A percentile compares a stretch with the other conserved stretches of the same genome.
Conservation (phyloP, 2,329 filamentous ascomycete genomes). For the Aspergillus aculeatinus region DNA sequence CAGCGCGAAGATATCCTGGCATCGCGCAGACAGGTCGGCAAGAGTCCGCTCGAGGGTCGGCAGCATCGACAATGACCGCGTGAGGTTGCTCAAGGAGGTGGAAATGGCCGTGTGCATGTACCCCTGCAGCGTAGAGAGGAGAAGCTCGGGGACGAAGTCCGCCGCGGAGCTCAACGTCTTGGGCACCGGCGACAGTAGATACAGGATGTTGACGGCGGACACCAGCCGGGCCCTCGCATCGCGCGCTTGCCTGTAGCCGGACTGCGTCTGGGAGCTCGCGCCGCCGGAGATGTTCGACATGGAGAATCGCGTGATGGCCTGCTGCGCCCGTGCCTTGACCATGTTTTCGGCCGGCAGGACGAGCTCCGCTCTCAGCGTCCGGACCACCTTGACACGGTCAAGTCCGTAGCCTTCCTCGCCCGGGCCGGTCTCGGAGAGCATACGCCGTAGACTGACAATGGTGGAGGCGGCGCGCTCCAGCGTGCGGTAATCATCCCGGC, state of each 20-base stretch:
- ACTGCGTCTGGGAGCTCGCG: slow-evolving; percentile 32
- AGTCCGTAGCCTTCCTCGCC: slow-evolving; percentile 76
- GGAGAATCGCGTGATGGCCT: slow-evolving; percentile 79
- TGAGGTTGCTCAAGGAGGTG: slow-evolving; percentile 71
- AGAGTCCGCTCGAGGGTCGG: slow-evolving; percentile 80
- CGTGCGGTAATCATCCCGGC: slow-evolving; percentile 70
- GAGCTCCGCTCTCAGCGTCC: slow-evolving; percentile 67
- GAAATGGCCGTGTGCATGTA: slow-evolving; percentile 82
- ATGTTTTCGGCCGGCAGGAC: slow-evolving; percentile 70
- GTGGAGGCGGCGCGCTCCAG: slow-evolving; percentile 81
- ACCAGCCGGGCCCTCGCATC: slow-evolving; percentile 72
- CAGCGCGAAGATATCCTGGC: slow-evolving; percentile 87
- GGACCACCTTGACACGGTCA: slow-evolving; percentile 70
- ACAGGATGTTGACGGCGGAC: slow-evolving; percentile 74
- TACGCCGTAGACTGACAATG: slow-evolving; percentile 70
- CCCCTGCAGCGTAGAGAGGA: slow-evolving; percentile 73
- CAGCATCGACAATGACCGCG: slow-evolving; percentile 73
- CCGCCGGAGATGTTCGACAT: slow-evolving; percentile 57
- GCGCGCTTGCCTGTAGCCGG: slow-evolving; percentile 62
- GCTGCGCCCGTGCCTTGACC: slow-evolving; percentile 71
- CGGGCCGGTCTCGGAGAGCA: slow-evolving; percentile 65
- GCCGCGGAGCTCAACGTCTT: slow-evolving; percentile 47
- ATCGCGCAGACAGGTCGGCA: slow-evolving; percentile 75
- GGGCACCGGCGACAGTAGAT: slow-evolving; percentile 71
- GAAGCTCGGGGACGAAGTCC: slow-evolving; percentile 64